phyloP scores from a whole-genome alignment of 257 asterid species.

The Knoxia roxburghii region DNA sequence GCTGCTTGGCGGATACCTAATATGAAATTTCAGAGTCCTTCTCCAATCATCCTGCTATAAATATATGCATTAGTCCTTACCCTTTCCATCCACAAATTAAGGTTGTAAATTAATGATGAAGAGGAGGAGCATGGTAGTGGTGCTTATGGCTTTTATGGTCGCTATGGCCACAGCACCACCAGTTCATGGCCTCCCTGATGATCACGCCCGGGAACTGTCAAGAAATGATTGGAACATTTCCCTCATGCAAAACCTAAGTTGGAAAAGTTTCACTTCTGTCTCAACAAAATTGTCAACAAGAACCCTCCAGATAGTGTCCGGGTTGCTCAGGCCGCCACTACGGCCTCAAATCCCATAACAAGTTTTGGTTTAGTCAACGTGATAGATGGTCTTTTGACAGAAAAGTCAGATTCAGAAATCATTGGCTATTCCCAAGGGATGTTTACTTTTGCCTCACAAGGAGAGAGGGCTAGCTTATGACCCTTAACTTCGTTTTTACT shows the following conservation, averaged over 20 bases:
- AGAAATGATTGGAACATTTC: background rate
- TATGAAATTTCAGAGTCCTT: no score
- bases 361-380: background rate
- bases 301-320: background rate
- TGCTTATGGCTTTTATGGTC: no score
- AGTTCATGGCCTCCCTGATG: background rate
- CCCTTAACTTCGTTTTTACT: background rate
- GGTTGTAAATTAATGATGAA: no score
- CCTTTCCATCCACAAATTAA: no score
- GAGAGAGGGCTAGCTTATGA: background rate
- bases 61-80: no score
- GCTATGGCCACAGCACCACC: background rate
- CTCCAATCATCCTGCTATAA: no score
- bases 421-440: background rate
- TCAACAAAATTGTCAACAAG: background rate
- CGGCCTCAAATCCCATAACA: background rate
- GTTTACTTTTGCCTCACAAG: background rate
- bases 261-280: background rate
- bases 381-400: background rate
- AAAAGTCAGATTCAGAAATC: background rate
- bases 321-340: background rate
- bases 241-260: background rate
- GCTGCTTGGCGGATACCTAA: no score
- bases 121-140: no score
- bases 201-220: background rate